phyloP scores from a whole-genome alignment of 1,284 basidiomycete species.

The Malassezia brasiliensis region DNA sequence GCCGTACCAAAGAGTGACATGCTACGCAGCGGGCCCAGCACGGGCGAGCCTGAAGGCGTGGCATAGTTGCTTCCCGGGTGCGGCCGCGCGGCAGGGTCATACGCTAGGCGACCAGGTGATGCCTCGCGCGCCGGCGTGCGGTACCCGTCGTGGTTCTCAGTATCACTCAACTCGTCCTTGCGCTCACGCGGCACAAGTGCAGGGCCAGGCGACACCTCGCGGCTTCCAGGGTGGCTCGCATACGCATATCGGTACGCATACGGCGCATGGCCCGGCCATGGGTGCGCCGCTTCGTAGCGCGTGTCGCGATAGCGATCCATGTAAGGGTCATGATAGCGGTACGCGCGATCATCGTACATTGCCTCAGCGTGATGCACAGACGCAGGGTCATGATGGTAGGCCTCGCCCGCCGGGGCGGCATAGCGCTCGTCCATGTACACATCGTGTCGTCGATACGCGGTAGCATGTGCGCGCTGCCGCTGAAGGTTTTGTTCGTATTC shows the following conservation, averaged over 20 bases:
- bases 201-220: slow-evolving; percentile 15
- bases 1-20: slow-evolving; percentile 45
- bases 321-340: slow-evolving; percentile 1
- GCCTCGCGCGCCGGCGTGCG: slow-evolving; percentile 2
- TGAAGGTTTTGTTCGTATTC: slow-evolving; percentile 22
- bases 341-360: slow-evolving; percentile 5
- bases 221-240: slow-evolving; percentile 10
- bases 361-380: not conserved
- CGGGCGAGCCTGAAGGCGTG: slow-evolving; percentile 45
- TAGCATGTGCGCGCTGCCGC: slow-evolving; percentile 3
- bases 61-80: slow-evolving; percentile 21
- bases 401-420: slow-evolving; percentile 1
- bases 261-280: slow-evolving; percentile 30
- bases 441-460: slow-evolving; percentile 15
- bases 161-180: slow-evolving; percentile 29
- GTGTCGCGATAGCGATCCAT: slow-evolving; percentile 9
- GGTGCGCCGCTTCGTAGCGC: slow-evolving; percentile 15
- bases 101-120: not conserved
- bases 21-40: slow-evolving; percentile 42
- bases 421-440: slow-evolving; percentile 23
- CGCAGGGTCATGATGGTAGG: not conserved
- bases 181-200: not conserved
- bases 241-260: slow-evolving; percentile 13
- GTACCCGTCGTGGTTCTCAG: slow-evolving; percentile 33
- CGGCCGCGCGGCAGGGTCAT: not conserved